Conservation (phyloP, 371 early-diverging fungal species). For the Syncephalastrum contaminatum region DNA sequence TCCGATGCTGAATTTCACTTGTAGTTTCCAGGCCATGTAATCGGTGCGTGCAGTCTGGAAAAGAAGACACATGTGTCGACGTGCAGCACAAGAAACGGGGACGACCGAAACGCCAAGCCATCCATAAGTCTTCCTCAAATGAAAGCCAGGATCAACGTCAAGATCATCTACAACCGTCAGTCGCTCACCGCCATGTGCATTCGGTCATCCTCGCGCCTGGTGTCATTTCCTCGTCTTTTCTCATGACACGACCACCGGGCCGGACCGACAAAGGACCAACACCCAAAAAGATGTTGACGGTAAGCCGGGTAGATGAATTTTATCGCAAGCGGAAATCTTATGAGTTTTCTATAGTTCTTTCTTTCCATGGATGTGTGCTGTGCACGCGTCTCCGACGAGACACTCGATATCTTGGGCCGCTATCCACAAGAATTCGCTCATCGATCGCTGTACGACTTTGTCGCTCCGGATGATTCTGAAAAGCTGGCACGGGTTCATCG, state of each 20-base stretch:
- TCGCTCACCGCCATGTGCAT: not conserved
- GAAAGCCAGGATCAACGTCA: not conserved
- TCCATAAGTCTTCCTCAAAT: constrained; percentile 22
- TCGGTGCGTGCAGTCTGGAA: constrained; percentile 67
- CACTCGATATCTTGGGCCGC: constrained; percentile 52
- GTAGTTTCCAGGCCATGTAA: constrained; percentile 73
- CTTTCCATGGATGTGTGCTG: constrained; percentile 58
- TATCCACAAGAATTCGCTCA: constrained; percentile 61
- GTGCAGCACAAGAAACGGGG: constrained; percentile 82
- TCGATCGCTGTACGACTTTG: constrained; percentile 55
- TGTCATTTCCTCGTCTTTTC: not conserved
- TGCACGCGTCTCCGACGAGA: constrained; percentile 58
- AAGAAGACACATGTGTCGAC: constrained; percentile 71
- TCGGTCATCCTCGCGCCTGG: constrained; percentile 2
- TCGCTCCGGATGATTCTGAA: constrained; percentile 44
- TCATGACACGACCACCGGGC: constrained; percentile 8
- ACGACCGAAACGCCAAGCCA: constrained; percentile 65
- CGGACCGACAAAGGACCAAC: not conserved
- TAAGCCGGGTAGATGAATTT: not conserved
- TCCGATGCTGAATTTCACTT: not conserved
- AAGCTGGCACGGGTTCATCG: constrained; percentile 44
- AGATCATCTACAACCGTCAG: not conserved
- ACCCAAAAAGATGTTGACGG: constrained; percentile 8
- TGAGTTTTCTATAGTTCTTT: constrained; percentile 17
- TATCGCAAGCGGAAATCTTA: not conserved